Evolutionary conservation across 768 basidiomycete species (phyloP).

Genomic region (Tremella fuciformis): DNA sequence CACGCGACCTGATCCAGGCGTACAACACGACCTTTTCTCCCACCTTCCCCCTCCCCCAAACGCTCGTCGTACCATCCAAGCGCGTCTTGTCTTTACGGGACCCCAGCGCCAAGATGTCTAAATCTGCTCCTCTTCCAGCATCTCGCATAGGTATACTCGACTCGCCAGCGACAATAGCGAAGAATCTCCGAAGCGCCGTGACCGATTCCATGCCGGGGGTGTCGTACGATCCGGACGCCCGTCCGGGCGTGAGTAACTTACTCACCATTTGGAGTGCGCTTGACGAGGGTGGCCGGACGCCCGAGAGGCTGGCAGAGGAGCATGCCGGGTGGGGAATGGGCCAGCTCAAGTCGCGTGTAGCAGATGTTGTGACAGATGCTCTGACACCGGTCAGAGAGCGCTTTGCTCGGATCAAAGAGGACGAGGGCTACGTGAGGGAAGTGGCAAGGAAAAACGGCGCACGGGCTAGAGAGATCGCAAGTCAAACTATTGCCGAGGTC

Average conservation of each 20-base stretch:
- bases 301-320: conserved; percentile 54
- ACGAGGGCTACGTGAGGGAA: conserved; percentile 61
- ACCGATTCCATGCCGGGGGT: conserved; percentile 76
- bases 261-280: conserved; percentile 72
- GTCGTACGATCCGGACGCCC: conserved; percentile 72
- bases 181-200: conserved; percentile 75
- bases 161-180: conserved; percentile 59
- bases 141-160: conserved; percentile 89
- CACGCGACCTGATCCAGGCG: conserved; percentile 72
- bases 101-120: conserved; percentile 89
- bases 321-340: conserved; percentile 60
- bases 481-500: conserved; percentile 67
- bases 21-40: conserved; percentile 71
- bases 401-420: conserved; percentile 64
- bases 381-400: conserved; percentile 67
- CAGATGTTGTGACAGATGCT: conserved; percentile 67
- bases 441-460: conserved; percentile 62
- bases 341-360: conserved; percentile 69
- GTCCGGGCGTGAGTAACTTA: conserved; percentile 81
- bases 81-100: conserved; percentile 83
- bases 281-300: conserved; percentile 14
- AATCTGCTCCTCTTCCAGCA: conserved; percentile 71
- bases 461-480: conserved; percentile 58
- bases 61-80: conserved; percentile 70
- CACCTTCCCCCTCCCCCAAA: conserved; percentile 70